phyloP scores from a whole-genome alignment of 169 alveolate species.

The Cystoisospora suis region DNA sequence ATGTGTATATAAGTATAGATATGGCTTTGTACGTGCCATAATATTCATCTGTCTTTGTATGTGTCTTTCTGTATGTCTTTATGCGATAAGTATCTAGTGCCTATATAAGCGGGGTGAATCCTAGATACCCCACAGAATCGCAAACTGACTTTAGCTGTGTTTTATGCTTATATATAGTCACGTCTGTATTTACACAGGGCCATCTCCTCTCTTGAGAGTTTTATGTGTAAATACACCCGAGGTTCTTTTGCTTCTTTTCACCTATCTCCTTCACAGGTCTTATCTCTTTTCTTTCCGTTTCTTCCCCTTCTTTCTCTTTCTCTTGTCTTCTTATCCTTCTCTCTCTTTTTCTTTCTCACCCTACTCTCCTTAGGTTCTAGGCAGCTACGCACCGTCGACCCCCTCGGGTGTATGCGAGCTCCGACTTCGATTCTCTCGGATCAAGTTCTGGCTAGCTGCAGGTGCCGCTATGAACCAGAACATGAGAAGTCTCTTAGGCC shows the following conservation, averaged over 20 bases:
- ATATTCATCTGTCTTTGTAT: too few species aligned
- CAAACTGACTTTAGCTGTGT: too few species aligned
- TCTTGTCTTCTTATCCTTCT: not conserved
- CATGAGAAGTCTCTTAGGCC: conserved; percentile 44
- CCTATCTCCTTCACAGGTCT: not conserved
- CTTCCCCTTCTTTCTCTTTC: not conserved
- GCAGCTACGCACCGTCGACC: conserved; percentile 66
- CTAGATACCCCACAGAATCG: too few species aligned
- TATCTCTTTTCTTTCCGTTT: not conserved
- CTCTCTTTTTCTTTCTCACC: not conserved
- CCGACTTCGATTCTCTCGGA: conserved; percentile 83
- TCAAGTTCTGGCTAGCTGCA: conserved; percentile 87
- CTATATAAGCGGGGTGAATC: not conserved
- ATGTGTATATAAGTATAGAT: not conserved
- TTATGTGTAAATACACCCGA: not conserved
- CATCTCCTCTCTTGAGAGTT: not conserved
- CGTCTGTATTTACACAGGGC: too few species aligned
- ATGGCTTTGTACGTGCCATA: too few species aligned
- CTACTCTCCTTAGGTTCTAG: conserved; percentile 48
- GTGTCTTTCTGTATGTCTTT: not conserved
- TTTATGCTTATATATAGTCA: too few species aligned
- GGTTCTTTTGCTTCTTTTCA: not conserved
- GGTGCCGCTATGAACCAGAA: conserved; percentile 76
- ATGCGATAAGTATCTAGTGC: not conserved
- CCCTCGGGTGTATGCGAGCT: conserved; percentile 75